Conservation (phyloP, 2,329 filamentous ascomycete species). For the Ophiognomonia clavigignenti-juglandacearum region DNA sequence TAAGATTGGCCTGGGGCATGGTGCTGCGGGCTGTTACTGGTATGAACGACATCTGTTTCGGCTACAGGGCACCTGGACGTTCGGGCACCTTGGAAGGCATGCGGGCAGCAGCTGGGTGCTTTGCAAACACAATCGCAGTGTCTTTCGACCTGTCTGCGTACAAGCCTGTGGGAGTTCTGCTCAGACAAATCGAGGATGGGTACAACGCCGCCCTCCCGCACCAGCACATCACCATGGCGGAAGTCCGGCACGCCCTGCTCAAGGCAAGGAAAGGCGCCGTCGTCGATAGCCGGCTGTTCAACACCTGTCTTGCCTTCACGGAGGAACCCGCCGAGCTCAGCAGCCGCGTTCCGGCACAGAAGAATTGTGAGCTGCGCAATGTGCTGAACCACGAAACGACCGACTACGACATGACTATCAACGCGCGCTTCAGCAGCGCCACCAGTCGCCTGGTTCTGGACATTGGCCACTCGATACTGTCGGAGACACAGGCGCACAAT, state of each 20-base stretch:
- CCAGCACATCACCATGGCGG: constrained; percentile 40
- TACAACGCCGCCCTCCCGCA: constrained; percentile 29
- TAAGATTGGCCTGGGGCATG: constrained; percentile 57
- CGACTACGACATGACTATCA: constrained; percentile 42
- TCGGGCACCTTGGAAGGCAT: constrained; percentile 38
- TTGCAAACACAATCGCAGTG: constrained; percentile 35
- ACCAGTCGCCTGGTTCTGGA: constrained; percentile 37
- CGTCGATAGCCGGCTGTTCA: constrained; percentile 35
- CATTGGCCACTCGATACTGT: constrained; percentile 39
- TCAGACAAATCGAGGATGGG: constrained; percentile 29
- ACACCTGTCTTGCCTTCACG: constrained; percentile 45
- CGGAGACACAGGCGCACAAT: constrained; percentile 38
- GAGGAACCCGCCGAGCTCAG: constrained; percentile 33
- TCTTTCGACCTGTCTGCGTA: constrained; percentile 27
- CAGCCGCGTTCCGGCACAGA: constrained; percentile 26
- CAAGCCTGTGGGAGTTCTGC: constrained; percentile 27
- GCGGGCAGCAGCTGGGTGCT: constrained; percentile 39
- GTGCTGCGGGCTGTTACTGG: constrained; percentile 51
- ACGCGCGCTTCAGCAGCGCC: constrained; percentile 33
- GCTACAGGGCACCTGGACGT: constrained; percentile 41
- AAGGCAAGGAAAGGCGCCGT: constrained; percentile 29
- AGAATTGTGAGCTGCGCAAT: constrained; percentile 27
- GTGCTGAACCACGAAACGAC: constrained; percentile 37
- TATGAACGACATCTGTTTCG: constrained; percentile 49
- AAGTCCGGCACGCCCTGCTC: constrained; percentile 41